Base-by-base conservation (phyloP, 345 rosid genomes). In the Eucalyptus tenuipes region DNA sequence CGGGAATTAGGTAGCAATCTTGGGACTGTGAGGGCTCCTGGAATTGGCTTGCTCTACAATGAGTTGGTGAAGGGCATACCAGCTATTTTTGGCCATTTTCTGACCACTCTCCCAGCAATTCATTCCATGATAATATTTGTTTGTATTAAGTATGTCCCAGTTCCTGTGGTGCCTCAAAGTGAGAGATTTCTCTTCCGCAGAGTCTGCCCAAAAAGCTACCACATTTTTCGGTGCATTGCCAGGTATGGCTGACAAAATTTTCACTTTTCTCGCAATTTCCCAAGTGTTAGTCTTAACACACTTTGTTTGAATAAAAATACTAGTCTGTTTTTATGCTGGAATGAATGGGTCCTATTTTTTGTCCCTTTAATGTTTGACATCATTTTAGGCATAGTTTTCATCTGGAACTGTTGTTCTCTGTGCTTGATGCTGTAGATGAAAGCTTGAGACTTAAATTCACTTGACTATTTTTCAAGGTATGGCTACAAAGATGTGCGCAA, bases 71-170 rank as follows among this genome's bases (percentile, higher is more conserved):
- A 97, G 92, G 99, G 99, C 87, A 93, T 98, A 33, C 99, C 99
- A 3, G 98, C 98, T 85, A 98, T 98, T 75, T 95, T 98, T 89
- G 99, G 99, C 90, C 99, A 98, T 93, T 98, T 98, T 92, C 93
- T 98, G 86, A 95, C 98, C 52, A 97, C 99, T 86, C 99, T 98
- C 84, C 99, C 99, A 14, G 99, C 99, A 80, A 94, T 98, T 86
- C 99, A 98, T 88, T 97, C 99, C 52, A 98, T 98, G 99, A 92
- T 98, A 90, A 98, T 98, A 90, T 98, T 97, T 91, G 99, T 98
- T 29, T 94, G 97, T 88, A 97, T 98, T 64, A 98, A 98, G 92
- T 97, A 98, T 89, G 99, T 98, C 86, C 99, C 99, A 13, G 97
- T 98, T 90, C 98, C 99, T 88, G 91, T 95, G 84, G 99, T 98